Evolutionary conservation across 768 basidiomycete species (phyloP).

Genomic region (Tylopilus felleus): DNA sequence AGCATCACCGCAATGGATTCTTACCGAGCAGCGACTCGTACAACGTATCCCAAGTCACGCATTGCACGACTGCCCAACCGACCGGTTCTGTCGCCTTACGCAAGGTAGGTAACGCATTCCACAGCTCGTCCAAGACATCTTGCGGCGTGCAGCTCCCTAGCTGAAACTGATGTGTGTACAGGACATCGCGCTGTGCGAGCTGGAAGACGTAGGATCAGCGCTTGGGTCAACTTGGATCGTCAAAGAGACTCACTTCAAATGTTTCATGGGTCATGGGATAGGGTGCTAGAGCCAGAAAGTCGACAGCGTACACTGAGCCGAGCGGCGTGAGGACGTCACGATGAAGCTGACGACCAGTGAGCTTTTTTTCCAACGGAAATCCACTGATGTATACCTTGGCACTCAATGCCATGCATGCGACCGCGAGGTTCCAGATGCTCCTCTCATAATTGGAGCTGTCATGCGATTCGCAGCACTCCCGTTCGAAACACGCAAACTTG

Average conservation of each 20-base stretch:
- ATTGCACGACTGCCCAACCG: constrained; percentile 46
- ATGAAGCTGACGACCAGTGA: constrained; percentile 45
- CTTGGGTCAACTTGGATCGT: background rate
- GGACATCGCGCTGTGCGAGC: constrained; percentile 56
- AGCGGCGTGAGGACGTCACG: constrained; percentile 61
- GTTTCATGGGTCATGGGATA: constrained; percentile 43
- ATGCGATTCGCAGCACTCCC: background rate
- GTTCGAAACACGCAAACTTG: background rate
- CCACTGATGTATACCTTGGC: constrained; percentile 46
- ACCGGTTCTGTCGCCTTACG: constrained; percentile 35
- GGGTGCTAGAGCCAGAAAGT: constrained; percentile 51
- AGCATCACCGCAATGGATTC: background rate
- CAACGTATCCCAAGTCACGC: constrained; percentile 50
- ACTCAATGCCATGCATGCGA: constrained; percentile 57
- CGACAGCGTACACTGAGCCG: constrained; percentile 46
- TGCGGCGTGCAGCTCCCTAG: constrained; percentile 53
- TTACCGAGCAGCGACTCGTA: constrained; percentile 41
- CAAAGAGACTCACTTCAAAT: constrained; percentile 49
- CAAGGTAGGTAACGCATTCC: constrained; percentile 52
- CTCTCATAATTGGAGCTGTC: constrained; percentile 20
- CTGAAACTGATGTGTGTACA: constrained; percentile 44
- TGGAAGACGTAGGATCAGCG: constrained; percentile 19
- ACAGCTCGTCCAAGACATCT: constrained; percentile 54
- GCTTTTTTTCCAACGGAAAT: background rate
- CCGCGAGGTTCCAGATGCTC: constrained; percentile 54